These are phyloP conservation scores for Kondoa subrosea DNA, from an alignment of 768 basidiomycete genomes.

Conservation along the genomic window DNA sequence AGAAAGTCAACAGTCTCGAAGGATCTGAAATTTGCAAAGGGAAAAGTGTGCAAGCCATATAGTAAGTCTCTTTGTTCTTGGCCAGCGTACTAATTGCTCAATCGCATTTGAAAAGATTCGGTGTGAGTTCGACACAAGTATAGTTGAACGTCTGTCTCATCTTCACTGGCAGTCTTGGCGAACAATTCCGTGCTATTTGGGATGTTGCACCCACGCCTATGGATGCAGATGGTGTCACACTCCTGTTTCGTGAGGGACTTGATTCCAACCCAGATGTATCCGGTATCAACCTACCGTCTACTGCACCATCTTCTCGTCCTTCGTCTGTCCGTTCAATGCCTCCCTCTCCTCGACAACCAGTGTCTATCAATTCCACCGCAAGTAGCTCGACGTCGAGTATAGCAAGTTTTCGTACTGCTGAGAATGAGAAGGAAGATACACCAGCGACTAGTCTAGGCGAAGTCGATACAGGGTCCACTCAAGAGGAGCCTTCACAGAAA, in stretches of 20 bases:
- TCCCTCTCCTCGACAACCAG: not conserved
- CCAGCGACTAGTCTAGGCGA: conserved; percentile 9
- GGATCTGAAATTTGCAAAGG: conserved; percentile 36
- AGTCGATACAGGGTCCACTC: not conserved
- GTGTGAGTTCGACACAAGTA: conserved; percentile 2
- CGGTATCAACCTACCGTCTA: not conserved
- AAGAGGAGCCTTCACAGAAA: conserved; percentile 33
- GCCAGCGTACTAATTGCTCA: conserved; percentile 11
- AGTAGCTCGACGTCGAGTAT: conserved; percentile 5
- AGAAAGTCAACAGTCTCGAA: conserved; percentile 12
- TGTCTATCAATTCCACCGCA: not conserved
- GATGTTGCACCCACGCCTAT: not conserved
- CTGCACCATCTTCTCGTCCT: not conserved
- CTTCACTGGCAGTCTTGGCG: conserved; percentile 70
- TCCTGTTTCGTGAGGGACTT: not conserved
- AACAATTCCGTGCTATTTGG: conserved; percentile 51
- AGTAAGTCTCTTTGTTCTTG: conserved; percentile 16
- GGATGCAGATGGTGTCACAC: not conserved
- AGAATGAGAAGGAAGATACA: not conserved
- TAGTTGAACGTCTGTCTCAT: conserved; percentile 10
- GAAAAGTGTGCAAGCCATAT: conserved; percentile 75
- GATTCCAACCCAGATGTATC: not conserved
- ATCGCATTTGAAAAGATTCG: not conserved
- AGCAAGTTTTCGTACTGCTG: not conserved
- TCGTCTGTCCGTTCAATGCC: not conserved